Conservation (phyloP, 805 yeast species). For the Starmerella vaccinii region DNA sequence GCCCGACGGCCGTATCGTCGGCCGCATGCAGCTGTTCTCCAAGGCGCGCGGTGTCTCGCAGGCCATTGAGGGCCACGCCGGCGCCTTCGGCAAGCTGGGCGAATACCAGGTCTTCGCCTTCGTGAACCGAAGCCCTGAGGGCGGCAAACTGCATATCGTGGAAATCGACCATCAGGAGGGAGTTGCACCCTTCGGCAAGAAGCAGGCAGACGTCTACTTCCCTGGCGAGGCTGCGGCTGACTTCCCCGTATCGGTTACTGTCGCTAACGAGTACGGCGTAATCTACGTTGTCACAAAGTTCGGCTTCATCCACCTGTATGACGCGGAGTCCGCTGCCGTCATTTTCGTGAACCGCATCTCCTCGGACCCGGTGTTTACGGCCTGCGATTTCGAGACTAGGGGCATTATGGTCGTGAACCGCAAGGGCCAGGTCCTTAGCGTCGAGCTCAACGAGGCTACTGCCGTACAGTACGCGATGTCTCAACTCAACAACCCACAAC, state of each 20-base stretch:
- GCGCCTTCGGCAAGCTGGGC: conserved; percentile 66
- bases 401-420: conserved; percentile 93
- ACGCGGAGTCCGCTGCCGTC: conserved; percentile 82
- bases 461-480: conserved; percentile 82
- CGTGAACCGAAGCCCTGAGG: conserved; percentile 77
- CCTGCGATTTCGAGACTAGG: conserved; percentile 60
- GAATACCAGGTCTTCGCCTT: conserved; percentile 79
- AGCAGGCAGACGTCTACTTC: conserved; percentile 84
- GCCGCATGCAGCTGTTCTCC: conserved; percentile 88
- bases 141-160: conserved; percentile 79
- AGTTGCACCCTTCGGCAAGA: conserved; percentile 76
- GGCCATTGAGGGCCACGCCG: conserved; percentile 96
- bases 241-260: conserved; percentile 88
- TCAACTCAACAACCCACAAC: conserved; percentile 71
- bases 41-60: conserved; percentile 86
- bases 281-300: conserved; percentile 84
- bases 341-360: conserved; percentile 93
- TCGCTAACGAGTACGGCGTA: conserved; percentile 76
- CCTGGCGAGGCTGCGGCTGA: conserved; percentile 95
- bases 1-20: conserved; percentile 86
- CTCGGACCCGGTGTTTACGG: conserved; percentile 88
- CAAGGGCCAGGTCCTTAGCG: conserved; percentile 88
- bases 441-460: conserved; percentile 73
- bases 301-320: conserved; percentile 93
- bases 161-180: conserved; percentile 90